phyloP scores from a whole-genome alignment of 1,284 basidiomycete species.

The Trichosporon asahii region DNA sequence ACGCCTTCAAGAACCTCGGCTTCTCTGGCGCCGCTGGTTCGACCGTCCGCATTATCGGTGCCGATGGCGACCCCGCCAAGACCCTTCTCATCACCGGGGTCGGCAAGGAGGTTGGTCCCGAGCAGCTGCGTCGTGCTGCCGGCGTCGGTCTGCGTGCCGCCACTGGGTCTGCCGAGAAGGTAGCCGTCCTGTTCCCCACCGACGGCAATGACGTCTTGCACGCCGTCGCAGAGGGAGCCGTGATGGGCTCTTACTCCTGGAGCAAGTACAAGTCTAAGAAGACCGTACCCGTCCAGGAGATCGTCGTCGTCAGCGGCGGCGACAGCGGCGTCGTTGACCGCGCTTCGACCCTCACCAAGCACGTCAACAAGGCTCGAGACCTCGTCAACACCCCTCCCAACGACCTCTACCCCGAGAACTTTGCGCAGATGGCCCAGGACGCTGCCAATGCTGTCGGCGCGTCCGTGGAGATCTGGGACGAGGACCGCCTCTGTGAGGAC shows the following conservation, averaged over 20 bases:
- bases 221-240: constrained; percentile 11
- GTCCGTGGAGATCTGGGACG: constrained; percentile 17
- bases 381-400: constrained; percentile 14
- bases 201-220: neutral
- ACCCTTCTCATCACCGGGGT: constrained; percentile 9
- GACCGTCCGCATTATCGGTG: neutral
- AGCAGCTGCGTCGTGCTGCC: constrained; percentile 14
- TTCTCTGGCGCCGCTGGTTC: neutral
- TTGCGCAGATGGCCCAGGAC: constrained; percentile 12
- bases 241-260: constrained; percentile 8
- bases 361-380: constrained; percentile 15
- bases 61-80: neutral
- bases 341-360: constrained; percentile 8
- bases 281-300: neutral
- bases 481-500: constrained; percentile 11
- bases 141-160: constrained; percentile 12
- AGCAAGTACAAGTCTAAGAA: constrained; percentile 5
- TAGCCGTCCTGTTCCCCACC: constrained; percentile 9
- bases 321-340: neutral
- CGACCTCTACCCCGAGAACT: constrained; percentile 15
- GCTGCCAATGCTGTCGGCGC: neutral
- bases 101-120: constrained; percentile 11
- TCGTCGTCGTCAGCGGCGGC: neutral
- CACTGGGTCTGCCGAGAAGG: neutral
- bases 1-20: constrained; percentile 9